Conservation (phyloP, 225 moss, liverwort and hornwort genomes). For the Antitrichia curtipendula region DNA sequence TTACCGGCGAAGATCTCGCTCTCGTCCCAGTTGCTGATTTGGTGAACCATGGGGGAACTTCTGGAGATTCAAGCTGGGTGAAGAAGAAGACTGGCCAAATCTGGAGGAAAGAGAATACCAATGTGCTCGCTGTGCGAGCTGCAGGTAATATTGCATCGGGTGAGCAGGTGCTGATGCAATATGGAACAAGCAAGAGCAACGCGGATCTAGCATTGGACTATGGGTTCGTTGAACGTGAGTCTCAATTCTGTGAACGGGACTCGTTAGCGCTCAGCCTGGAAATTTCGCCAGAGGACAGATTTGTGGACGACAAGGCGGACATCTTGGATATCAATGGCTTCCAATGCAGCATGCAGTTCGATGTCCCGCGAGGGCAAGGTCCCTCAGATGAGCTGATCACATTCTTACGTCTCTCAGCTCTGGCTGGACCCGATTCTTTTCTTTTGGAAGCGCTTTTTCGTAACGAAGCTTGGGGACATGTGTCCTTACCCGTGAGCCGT, state of each 20-base stretch:
- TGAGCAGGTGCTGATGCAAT: slow-evolving; percentile 74
- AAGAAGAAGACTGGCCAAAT: slow-evolving; percentile 30
- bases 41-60: slow-evolving; percentile 53
- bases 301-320: slow-evolving; percentile 80
- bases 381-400: slow-evolving; percentile 82
- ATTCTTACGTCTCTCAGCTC: slow-evolving; percentile 76
- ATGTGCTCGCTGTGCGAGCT: slow-evolving; percentile 44
- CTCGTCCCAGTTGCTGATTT: slow-evolving; percentile 86
- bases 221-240: slow-evolving; percentile 64
- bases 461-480: slow-evolving; percentile 67
- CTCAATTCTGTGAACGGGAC: slow-evolving; percentile 40
- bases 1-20: slow-evolving; percentile 77
- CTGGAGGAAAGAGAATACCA: slow-evolving; percentile 22
- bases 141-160: slow-evolving; percentile 27
- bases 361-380: slow-evolving; percentile 54
- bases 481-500: slow-evolving; percentile 69
- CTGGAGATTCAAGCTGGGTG: slow-evolving; percentile 43
- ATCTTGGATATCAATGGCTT: slow-evolving; percentile 63
- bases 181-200: slow-evolving; percentile 71
- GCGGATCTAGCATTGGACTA: slow-evolving; percentile 84
- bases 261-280: slow-evolving; percentile 68
- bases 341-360: slow-evolving; percentile 57
- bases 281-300: slow-evolving; percentile 70
- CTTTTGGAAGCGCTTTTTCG: slow-evolving; percentile 92
- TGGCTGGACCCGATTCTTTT: slow-evolving; percentile 80